phyloP scores from a whole-genome alignment of 495 filamentous ascomycete genomes.

The Aspergillus sclerotioniger region DNA sequence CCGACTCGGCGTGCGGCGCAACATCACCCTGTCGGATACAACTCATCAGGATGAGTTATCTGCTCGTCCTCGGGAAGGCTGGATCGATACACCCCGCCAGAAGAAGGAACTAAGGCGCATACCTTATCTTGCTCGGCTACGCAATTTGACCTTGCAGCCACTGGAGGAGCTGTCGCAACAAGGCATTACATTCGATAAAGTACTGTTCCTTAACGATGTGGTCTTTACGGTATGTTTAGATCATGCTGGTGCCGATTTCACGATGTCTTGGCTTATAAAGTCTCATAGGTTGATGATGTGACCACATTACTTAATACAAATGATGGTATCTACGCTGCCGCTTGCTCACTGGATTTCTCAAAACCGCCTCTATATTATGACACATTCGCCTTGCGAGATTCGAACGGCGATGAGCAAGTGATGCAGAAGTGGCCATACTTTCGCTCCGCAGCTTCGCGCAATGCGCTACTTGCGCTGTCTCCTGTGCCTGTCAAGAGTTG shows the following conservation, averaged over 20 bases:
- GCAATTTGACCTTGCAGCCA: constrained; percentile 56
- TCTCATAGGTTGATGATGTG: constrained; percentile 56
- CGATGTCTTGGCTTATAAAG: too few relatives aligned
- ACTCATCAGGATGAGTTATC: constrained; percentile 56
- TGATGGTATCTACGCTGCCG: constrained; percentile 71
- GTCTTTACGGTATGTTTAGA: constrained; percentile 64
- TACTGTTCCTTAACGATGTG: constrained; percentile 76
- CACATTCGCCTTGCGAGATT: constrained; percentile 80
- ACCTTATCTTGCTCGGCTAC: constrained; percentile 62
- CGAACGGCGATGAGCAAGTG: constrained; percentile 56
- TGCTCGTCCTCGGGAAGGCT: constrained; percentile 33
- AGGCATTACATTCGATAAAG: constrained; percentile 60
- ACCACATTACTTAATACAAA: constrained; percentile 69
- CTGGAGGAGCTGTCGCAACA: constrained; percentile 41
- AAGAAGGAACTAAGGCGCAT: constrained; percentile 60
- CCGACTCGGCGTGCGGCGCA: constrained; percentile 48
- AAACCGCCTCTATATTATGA: constrained; percentile 72
- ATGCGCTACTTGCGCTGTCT: constrained; percentile 50
- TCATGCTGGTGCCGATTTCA: too few relatives aligned
- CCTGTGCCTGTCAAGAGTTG: constrained; percentile 72
- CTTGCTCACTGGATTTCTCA: constrained; percentile 76
- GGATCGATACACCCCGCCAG: constrained; percentile 11
- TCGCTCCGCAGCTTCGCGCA: constrained; percentile 54
- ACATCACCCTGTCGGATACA: constrained; percentile 51
- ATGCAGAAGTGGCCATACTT: constrained; percentile 80